Conservation (phyloP, 2,329 filamentous ascomycete species). For the Colletotrichum scovillei region DNA sequence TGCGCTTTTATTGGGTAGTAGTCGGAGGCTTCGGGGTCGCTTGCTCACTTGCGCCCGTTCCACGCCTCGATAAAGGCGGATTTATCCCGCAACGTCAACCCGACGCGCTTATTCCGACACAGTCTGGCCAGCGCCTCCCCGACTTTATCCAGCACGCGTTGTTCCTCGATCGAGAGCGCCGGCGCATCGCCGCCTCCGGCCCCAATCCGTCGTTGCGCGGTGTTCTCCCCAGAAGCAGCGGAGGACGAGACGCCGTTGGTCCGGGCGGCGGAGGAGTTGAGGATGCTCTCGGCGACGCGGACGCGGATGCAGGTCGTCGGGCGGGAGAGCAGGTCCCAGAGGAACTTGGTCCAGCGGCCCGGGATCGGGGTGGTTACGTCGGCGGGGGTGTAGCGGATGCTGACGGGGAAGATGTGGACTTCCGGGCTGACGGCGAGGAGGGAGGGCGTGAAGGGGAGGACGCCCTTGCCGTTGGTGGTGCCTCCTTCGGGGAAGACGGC, state of each 20-base stretch:
- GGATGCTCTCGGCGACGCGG: constrained; percentile 82
- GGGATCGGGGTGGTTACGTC: constrained; percentile 94
- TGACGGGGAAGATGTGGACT: constrained; percentile 89
- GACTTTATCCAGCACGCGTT: constrained; percentile 79
- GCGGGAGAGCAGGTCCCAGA: constrained; percentile 87
- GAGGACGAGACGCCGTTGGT: constrained; percentile 47
- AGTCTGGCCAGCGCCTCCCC: constrained; percentile 89
- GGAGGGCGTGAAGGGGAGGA: constrained; percentile 84
- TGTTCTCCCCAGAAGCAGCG: constrained; percentile 40
- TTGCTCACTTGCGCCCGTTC: constrained; percentile 49
- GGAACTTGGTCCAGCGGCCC: constrained; percentile 75
- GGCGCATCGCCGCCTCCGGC: constrained; percentile 40
- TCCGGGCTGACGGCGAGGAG: constrained; percentile 74
- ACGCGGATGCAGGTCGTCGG: constrained; percentile 93
- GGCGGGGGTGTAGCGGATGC: constrained; percentile 86
- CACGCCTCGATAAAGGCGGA: constrained; percentile 81
- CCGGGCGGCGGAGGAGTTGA: constrained; percentile 57
- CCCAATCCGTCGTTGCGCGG: constrained; percentile 44
- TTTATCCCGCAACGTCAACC: constrained; percentile 86
- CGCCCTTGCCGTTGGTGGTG: constrained; percentile 92
- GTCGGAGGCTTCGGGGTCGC: background rate
- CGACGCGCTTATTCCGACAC: constrained; percentile 89
- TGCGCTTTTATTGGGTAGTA: background rate
- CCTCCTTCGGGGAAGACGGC: constrained; percentile 94
- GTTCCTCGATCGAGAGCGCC: constrained; percentile 67